Evolutionary conservation across 805 yeast species (phyloP).

Genomic region (Nakazawaea molendinolei): DNA sequence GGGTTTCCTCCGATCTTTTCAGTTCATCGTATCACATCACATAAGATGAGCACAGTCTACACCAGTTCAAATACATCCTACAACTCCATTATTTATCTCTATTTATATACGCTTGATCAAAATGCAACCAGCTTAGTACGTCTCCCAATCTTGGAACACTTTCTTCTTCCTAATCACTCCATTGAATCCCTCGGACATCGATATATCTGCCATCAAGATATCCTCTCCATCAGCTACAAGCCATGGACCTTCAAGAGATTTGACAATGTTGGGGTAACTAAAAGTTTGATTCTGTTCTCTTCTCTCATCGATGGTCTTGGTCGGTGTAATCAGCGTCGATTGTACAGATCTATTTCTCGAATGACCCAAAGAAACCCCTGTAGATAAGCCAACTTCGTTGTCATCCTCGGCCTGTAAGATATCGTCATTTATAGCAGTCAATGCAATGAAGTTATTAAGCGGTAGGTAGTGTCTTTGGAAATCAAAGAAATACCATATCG

Average conservation of each 20-base stretch:
- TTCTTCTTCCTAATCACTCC: conserved; percentile 24
- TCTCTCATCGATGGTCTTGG: conserved; percentile 67
- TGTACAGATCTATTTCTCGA: not conserved
- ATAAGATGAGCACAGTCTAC: too few species aligned
- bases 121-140: not conserved
- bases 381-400: not conserved
- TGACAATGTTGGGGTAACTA: conserved; percentile 67
- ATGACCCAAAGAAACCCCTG: not conserved
- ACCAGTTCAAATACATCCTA: too few species aligned
- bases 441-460: conserved; percentile 54
- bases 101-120: too few species aligned
- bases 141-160: conserved; percentile 12
- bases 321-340: conserved; percentile 2
- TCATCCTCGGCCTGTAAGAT: not conserved
- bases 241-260: conserved; percentile 80
- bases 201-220: conserved; percentile 40
- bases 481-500: conserved; percentile 64
- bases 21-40: not conserved
- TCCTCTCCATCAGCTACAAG: conserved; percentile 58
- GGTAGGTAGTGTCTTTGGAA: conserved; percentile 81
- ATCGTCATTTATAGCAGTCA: conserved; percentile 8
- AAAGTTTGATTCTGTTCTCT: conserved; percentile 68
- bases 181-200: conserved; percentile 26
- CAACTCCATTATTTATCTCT: too few species aligned
- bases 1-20: not conserved